A percentile compares a stretch with the other conserved stretches of the same genome.
Conservation (phyloP, 2,329 filamentous ascomycete genomes). For the Penicillium janthinellum region DNA sequence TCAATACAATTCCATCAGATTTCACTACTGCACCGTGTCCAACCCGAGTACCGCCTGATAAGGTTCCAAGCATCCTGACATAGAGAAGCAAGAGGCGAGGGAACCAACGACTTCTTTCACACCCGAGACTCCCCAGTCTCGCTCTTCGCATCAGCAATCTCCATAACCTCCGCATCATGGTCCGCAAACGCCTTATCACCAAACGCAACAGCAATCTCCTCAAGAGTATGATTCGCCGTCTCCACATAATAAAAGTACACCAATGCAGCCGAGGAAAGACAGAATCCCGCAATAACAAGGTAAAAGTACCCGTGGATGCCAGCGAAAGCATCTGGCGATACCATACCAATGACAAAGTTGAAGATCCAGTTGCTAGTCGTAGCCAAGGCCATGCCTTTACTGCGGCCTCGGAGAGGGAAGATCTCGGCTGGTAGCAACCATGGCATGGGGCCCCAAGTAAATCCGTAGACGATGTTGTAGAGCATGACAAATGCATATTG, state of each 20-base stretch:
- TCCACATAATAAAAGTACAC: not conserved
- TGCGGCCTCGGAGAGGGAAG: not conserved
- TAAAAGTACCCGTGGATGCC: not conserved
- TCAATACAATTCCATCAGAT: too few relatives aligned
- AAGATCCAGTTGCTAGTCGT: not conserved
- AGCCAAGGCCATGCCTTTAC: not conserved
- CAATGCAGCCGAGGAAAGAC: not conserved
- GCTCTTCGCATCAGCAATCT: not conserved
- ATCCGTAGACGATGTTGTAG: not conserved
- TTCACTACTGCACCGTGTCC: too few relatives aligned
- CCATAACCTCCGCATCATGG: not conserved
- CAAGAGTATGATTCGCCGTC: not conserved
- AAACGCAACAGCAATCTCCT: not conserved
- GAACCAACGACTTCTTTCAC: not conserved
- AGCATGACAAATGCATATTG: not conserved
- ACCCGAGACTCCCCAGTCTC: not conserved
- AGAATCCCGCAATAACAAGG: not conserved
- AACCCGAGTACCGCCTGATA: too few relatives aligned
- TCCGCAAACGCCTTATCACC: not conserved
- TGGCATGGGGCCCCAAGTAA: not conserved
- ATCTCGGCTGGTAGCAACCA: not conserved
- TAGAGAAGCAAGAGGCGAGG: not conserved
- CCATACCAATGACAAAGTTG: not conserved
- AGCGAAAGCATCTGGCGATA: not conserved
- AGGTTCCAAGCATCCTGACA: too few relatives aligned